These are phyloP conservation scores for Incumbomyces lentus DNA, from an alignment of 2,329 filamentous ascomycete genomes.

Conservation along the genomic window DNA sequence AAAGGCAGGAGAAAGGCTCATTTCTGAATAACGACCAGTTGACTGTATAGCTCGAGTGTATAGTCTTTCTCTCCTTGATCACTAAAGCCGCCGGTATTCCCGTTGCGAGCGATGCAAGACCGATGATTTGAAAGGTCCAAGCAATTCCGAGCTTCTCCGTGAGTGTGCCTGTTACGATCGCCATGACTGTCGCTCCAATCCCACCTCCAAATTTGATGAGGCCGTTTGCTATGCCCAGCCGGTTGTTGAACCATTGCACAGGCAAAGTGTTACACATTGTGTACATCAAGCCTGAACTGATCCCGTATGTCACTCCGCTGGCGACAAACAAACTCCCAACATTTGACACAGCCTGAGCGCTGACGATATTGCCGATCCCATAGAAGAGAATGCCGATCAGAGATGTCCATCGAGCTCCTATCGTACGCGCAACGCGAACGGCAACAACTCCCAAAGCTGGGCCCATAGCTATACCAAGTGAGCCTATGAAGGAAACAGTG, in stretches of 20 bases:
- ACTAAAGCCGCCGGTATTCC: slow-evolving; percentile 47
- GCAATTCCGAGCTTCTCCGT: slow-evolving; percentile 36
- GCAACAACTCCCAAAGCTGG: too few species aligned
- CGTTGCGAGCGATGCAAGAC: slow-evolving; percentile 42
- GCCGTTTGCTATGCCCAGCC: slow-evolving; percentile 47
- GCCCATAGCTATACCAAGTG: too few species aligned
- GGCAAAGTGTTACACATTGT: slow-evolving; percentile 41
- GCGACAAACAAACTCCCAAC: slow-evolving; percentile 40
- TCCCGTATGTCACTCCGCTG: slow-evolving; percentile 35
- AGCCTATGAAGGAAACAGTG: too few species aligned
- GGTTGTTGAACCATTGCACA: slow-evolving; percentile 46
- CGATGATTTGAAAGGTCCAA: slow-evolving; percentile 46
- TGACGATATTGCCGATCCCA: slow-evolving; percentile 22
- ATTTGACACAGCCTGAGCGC: slow-evolving; percentile 37
- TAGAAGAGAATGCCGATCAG: too few species aligned
- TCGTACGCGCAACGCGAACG: too few species aligned
- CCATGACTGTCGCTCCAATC: slow-evolving; percentile 45
- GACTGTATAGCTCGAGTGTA: slow-evolving; percentile 32
- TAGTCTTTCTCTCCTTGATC: slow-evolving; percentile 39
- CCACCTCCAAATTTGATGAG: slow-evolving; percentile 46
- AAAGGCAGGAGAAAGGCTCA: slow-evolving; percentile 42
- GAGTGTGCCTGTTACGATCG: slow-evolving; percentile 40
- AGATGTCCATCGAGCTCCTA: too few species aligned
- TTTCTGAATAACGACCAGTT: slow-evolving; percentile 47
- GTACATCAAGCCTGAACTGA: slow-evolving; percentile 34